These are phyloP conservation scores for Trichomonascus vanleenenianus DNA, from an alignment of 805 yeast species.

Conservation along the genomic window DNA sequence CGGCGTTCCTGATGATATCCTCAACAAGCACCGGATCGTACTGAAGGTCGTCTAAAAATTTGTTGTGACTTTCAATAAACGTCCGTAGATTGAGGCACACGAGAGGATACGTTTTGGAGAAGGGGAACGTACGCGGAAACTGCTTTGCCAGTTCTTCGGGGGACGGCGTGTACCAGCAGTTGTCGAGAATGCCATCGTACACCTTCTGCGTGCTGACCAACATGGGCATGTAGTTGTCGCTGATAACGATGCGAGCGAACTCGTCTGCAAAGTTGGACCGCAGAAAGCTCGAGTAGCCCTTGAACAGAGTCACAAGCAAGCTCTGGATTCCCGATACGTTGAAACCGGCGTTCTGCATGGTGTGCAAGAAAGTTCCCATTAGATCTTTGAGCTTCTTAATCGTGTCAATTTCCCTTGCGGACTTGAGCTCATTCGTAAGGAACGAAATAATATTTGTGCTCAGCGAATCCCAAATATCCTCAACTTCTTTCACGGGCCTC, in stretches of 20 bases:
- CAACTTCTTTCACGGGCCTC: conserved; percentile 53
- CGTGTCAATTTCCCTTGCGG: conserved; percentile 24
- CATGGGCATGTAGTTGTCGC: conserved; percentile 87
- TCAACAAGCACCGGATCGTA: conserved; percentile 54
- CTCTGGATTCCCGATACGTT: conserved; percentile 53
- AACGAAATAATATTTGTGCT: conserved; percentile 27
- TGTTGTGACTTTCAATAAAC: conserved; percentile 54
- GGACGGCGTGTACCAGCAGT: conserved; percentile 62
- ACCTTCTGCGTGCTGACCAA: conserved; percentile 51
- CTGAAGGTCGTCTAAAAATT: conserved; percentile 57
- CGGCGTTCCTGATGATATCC: conserved; percentile 47
- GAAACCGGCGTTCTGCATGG: conserved; percentile 66
- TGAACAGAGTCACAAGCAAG: conserved; percentile 50
- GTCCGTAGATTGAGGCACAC: conserved; percentile 69
- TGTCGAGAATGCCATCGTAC: conserved; percentile 53
- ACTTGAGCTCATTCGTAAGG: conserved; percentile 30
- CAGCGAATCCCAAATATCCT: conserved; percentile 72
- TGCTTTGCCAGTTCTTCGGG: conserved; percentile 34
- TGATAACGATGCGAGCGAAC: conserved; percentile 54
- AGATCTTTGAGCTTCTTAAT: conserved; percentile 50
- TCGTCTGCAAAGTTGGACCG: conserved; percentile 49
- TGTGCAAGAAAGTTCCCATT: conserved; percentile 64
- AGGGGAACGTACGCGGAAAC: conserved; percentile 68
- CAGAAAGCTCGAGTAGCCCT: conserved; percentile 50
- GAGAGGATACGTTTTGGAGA: conserved; percentile 81